These are phyloP conservation scores for Phytophthora pini DNA, from an alignment of 352 stramenopile genomes.

Conservation along the genomic window DNA sequence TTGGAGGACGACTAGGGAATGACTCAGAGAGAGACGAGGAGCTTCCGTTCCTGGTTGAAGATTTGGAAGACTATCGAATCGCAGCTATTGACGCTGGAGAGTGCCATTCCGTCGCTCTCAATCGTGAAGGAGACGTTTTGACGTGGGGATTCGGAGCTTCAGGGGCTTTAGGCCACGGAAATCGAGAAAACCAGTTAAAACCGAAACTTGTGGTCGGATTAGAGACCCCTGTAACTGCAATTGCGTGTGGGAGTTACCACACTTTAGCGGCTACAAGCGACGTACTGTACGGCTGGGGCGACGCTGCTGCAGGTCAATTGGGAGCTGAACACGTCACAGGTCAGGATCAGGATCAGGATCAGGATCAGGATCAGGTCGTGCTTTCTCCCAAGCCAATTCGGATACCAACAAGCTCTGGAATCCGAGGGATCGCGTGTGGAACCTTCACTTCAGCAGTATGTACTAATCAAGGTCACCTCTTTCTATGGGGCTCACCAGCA, in stretches of 20 bases:
- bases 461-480: slow-evolving; percentile 64
- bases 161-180: slow-evolving; percentile 73
- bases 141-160: slow-evolving; percentile 90
- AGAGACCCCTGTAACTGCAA: slow-evolving; percentile 25
- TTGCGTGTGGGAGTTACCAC: slow-evolving; percentile 83
- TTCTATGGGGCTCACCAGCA: slow-evolving; percentile 72
- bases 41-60: slow-evolving; percentile 45
- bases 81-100: slow-evolving; percentile 73
- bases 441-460: slow-evolving; percentile 70
- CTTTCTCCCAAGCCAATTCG: slow-evolving; percentile 54
- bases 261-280: slow-evolving; percentile 60
- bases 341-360: slow-evolving; percentile 49
- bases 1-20: slow-evolving; percentile 79
- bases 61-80: slow-evolving; percentile 48
- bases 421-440: slow-evolving; percentile 63
- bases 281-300: slow-evolving; percentile 78
- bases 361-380: slow-evolving; percentile 61
- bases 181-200: slow-evolving; percentile 59
- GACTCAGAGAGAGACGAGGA: slow-evolving; percentile 69
- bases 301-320: slow-evolving; percentile 76
- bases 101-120: slow-evolving; percentile 82
- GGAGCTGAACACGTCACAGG: slow-evolving; percentile 52
- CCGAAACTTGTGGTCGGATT: slow-evolving; percentile 42
- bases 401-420: slow-evolving; percentile 22
- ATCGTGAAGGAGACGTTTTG: slow-evolving; percentile 68